These are phyloP conservation scores for Ganoderma resinaceum DNA, from an alignment of 1,284 basidiomycete species.

Conservation along the genomic window DNA sequence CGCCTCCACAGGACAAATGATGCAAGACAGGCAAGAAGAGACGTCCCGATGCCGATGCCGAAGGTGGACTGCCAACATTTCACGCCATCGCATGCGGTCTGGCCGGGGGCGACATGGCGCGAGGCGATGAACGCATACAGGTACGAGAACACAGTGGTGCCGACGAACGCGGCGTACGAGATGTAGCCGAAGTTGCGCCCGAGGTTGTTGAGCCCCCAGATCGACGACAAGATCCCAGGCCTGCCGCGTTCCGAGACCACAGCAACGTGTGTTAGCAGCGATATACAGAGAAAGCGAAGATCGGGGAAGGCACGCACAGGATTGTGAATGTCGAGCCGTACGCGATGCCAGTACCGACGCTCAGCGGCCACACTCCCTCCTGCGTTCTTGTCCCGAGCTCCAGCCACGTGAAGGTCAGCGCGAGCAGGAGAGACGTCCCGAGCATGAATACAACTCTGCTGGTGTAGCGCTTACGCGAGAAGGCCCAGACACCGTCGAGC, in stretches of 20 bases:
- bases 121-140: constrained; percentile 73
- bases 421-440: constrained; percentile 54
- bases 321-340: constrained; percentile 76
- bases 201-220: constrained; percentile 73
- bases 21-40: constrained; percentile 50
- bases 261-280: background rate
- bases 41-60: constrained; percentile 52
- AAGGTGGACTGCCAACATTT: constrained; percentile 75
- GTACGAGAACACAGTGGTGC: constrained; percentile 77
- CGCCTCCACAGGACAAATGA: constrained; percentile 62
- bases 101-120: constrained; percentile 48
- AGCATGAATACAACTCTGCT: constrained; percentile 69
- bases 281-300: background rate
- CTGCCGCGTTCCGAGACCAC: constrained; percentile 41
- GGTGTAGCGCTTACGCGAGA: constrained; percentile 56
- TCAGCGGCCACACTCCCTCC: constrained; percentile 64
- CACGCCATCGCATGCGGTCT: constrained; percentile 59
- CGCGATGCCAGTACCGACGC: constrained; percentile 66
- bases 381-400: constrained; percentile 54
- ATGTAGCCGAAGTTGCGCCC: constrained; percentile 80
- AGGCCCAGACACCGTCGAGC: constrained; percentile 45
- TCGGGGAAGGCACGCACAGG: constrained; percentile 54
- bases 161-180: constrained; percentile 75
- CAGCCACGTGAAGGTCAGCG: constrained; percentile 60
- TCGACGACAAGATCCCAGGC: constrained; percentile 70